phyloP scores from a whole-genome alignment of 345 rosid genomes.

The Hibiscus syriacus region DNA sequence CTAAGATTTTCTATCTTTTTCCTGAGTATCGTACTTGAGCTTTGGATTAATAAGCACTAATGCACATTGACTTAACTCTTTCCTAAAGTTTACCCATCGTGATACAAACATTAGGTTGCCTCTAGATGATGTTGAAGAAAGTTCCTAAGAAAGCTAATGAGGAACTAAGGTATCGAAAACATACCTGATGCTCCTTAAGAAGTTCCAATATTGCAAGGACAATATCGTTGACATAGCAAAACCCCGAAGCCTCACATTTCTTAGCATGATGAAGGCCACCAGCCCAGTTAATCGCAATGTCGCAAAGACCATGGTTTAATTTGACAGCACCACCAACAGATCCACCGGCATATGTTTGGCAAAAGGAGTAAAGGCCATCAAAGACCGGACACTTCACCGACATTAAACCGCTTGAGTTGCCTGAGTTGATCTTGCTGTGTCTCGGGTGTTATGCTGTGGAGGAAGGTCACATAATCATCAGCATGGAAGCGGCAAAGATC shows the following conservation, averaged over 20 bases:
- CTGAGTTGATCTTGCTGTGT: slow-evolving; percentile 66
- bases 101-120: no score
- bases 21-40: not conserved
- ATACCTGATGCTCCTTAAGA: slow-evolving; percentile 65
- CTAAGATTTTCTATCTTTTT: not conserved
- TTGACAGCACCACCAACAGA: slow-evolving; percentile 68
- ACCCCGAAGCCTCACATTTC: slow-evolving; percentile 49
- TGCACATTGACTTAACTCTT: not conserved
- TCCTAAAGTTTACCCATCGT: not conserved
- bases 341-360: slow-evolving; percentile 71
- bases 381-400: slow-evolving; percentile 75
- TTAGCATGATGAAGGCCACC: slow-evolving; percentile 74
- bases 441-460: slow-evolving; percentile 59
- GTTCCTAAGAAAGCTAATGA: not conserved
- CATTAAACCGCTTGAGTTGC: slow-evolving; percentile 65
- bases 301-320: slow-evolving; percentile 52
- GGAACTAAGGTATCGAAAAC: slow-evolving; percentile 1
- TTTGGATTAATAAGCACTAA: not conserved
- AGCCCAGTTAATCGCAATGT: slow-evolving; percentile 63
- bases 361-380: slow-evolving; percentile 63
- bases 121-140: not conserved
- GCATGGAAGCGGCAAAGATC: slow-evolving; percentile 74
- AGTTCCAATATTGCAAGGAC: slow-evolving; percentile 68
- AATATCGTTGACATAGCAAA: slow-evolving; percentile 68
- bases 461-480: slow-evolving; percentile 55